Evolutionary conservation across 2,329 filamentous ascomycete genomes (phyloP).

Genomic region (Colletotrichum cordylinicola): DNA sequence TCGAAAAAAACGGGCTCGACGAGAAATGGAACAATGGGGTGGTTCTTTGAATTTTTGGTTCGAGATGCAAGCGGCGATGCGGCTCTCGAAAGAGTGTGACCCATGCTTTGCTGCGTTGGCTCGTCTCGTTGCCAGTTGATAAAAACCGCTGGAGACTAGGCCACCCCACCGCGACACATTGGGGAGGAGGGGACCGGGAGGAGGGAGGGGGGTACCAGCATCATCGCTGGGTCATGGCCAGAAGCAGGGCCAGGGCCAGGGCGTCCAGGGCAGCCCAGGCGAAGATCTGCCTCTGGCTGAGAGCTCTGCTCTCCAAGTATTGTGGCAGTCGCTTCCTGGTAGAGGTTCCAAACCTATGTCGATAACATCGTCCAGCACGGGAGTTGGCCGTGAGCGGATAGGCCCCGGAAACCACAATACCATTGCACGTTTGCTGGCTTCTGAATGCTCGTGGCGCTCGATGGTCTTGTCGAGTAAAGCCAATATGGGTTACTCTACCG

Average conservation of each 20-base stretch:
- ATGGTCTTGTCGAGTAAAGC: background rate
- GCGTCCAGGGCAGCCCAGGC: constrained; percentile 29
- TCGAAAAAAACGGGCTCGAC: constrained; percentile 9
- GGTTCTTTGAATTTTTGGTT: constrained; percentile 17
- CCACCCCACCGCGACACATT: constrained; percentile 66
- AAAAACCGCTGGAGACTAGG: constrained; percentile 66
- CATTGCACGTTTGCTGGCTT: background rate
- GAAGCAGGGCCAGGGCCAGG: background rate
- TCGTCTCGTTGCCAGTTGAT: constrained; percentile 83
- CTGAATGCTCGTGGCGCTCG: background rate
- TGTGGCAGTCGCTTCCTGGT: background rate
- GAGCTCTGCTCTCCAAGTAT: constrained; percentile 36
- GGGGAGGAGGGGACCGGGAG: constrained; percentile 35
- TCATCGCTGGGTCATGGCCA: constrained; percentile 34
- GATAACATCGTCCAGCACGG: background rate
- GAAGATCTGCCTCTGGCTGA: constrained; percentile 50
- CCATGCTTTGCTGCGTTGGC: constrained; percentile 90
- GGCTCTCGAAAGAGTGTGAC: constrained; percentile 68
- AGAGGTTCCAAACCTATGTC: background rate
- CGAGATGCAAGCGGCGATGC: constrained; percentile 68
- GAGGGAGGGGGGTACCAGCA: constrained; percentile 29
- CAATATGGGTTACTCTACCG: background rate
- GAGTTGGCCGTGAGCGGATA: background rate
- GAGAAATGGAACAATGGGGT: constrained; percentile 5
- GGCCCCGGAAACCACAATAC: background rate